Evolutionary conservation across 495 filamentous ascomycete genomes (phyloP).

Genomic region (Letharia columbiana): DNA sequence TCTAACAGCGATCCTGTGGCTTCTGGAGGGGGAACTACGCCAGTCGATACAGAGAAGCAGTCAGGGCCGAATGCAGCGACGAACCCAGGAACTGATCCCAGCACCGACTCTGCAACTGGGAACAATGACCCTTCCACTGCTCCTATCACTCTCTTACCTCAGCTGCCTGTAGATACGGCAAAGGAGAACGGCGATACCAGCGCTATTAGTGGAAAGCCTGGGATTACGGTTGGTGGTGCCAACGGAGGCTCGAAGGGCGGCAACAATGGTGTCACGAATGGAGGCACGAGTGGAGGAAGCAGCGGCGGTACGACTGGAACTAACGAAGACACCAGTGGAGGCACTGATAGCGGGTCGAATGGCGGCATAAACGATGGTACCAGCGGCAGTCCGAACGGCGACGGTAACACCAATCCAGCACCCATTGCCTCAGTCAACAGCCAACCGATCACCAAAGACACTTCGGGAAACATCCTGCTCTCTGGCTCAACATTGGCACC

Average conservation of each 20-base stretch:
- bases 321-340: neutral
- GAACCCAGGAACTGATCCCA: neutral
- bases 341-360: neutral
- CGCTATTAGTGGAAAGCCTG: neutral
- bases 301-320: neutral
- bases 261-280: neutral
- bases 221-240: neutral
- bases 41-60: neutral
- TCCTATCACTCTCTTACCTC: constrained; percentile 7
- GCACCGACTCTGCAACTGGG: neutral
- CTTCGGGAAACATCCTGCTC: constrained; percentile 12
- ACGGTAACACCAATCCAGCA: neutral
- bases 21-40: neutral
- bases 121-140: neutral
- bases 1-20: neutral
- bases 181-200: neutral
- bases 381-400: no score
- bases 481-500: constrained; percentile 10
- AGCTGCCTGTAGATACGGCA: neutral
- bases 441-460: constrained; percentile 12
- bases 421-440: constrained; percentile 7
- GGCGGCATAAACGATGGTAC: neutral
- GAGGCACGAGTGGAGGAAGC: neutral
- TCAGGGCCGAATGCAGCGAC: neutral
- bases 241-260: neutral